A percentile compares a stretch with the other conserved stretches of the same genome.
Evolutionary conservation across 331 rosid species (phyloP).

Genomic region (Telfairia occidentalis): DNA sequence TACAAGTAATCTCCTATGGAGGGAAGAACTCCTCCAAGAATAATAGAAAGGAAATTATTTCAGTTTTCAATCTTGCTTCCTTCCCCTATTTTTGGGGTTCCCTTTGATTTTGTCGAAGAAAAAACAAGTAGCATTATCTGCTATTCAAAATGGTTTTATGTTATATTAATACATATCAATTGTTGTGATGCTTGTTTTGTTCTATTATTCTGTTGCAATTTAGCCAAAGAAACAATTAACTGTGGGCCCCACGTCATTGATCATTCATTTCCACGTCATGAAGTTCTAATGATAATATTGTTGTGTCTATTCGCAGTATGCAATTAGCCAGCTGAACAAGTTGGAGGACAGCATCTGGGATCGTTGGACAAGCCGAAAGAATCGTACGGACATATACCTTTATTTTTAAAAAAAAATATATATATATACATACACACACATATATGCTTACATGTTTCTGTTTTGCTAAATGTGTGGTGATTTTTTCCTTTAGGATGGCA

Average conservation of each 20-base stretch:
- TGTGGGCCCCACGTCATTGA: not conserved
- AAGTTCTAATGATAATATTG: constrained; percentile 15
- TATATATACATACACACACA: not conserved
- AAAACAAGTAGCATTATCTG: not conserved
- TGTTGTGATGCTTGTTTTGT: not conserved
- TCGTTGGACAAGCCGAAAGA: constrained; percentile 64
- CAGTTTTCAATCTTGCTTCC: not conserved
- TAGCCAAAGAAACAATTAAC: not conserved
- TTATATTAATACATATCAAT: not conserved
- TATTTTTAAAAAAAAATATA: not conserved
- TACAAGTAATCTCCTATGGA: not conserved
- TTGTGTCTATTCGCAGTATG: constrained; percentile 53
- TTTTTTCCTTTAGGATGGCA: not conserved
- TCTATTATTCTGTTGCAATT: not conserved
- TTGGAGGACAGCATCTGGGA: constrained; percentile 96
- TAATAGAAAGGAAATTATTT: not conserved
- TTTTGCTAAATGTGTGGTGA: not conserved
- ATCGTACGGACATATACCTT: constrained; percentile 16
- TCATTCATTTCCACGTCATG: not conserved
- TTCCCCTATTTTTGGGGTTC: too few relatives aligned
- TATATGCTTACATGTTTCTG: not conserved
- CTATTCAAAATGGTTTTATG: not conserved
- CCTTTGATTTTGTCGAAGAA: not conserved
- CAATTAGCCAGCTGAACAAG: constrained; percentile 70
- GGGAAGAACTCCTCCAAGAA: not conserved